phyloP scores from a whole-genome alignment of 2,329 filamentous ascomycete genomes.

The Boeremia exigua region DNA sequence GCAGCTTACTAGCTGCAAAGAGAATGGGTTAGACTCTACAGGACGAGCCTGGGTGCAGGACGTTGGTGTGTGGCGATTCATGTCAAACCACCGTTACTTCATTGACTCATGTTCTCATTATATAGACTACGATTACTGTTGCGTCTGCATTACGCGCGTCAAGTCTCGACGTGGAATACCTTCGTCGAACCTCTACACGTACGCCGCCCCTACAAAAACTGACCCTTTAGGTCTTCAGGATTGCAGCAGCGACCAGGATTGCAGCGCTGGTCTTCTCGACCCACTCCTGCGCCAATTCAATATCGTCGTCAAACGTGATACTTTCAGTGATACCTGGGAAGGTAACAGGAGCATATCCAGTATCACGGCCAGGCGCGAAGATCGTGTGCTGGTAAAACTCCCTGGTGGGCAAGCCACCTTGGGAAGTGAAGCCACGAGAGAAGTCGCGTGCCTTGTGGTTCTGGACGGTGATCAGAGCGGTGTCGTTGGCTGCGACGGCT shows the following conservation, averaged over 20 bases:
- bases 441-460: slow-evolving; percentile 57
- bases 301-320: slow-evolving; percentile 42
- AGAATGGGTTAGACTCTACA: too few relatives aligned
- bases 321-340: slow-evolving; percentile 49
- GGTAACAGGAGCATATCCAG: slow-evolving; percentile 48
- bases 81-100: neutral
- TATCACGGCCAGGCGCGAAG: slow-evolving; percentile 55
- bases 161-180: neutral
- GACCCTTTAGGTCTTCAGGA: slow-evolving; percentile 31
- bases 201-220: neutral
- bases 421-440: slow-evolving; percentile 53
- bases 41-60: too few relatives aligned
- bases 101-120: slow-evolving; percentile 8
- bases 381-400: slow-evolving; percentile 56
- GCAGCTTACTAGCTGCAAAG: too few relatives aligned
- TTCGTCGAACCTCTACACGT: slow-evolving; percentile 1
- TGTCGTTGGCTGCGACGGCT: slow-evolving; percentile 37
- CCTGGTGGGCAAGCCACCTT: slow-evolving; percentile 54
- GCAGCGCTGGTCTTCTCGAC: slow-evolving; percentile 44
- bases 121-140: slow-evolving; percentile 6
- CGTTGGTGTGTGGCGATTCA: neutral
- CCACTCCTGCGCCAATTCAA: slow-evolving; percentile 41
- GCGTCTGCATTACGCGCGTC: neutral
- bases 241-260: slow-evolving; percentile 41
- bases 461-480: slow-evolving; percentile 41